These are phyloP conservation scores for Pseudocercospora cruenta DNA, from an alignment of 2,329 filamentous ascomycete species.

Conservation along the genomic window DNA sequence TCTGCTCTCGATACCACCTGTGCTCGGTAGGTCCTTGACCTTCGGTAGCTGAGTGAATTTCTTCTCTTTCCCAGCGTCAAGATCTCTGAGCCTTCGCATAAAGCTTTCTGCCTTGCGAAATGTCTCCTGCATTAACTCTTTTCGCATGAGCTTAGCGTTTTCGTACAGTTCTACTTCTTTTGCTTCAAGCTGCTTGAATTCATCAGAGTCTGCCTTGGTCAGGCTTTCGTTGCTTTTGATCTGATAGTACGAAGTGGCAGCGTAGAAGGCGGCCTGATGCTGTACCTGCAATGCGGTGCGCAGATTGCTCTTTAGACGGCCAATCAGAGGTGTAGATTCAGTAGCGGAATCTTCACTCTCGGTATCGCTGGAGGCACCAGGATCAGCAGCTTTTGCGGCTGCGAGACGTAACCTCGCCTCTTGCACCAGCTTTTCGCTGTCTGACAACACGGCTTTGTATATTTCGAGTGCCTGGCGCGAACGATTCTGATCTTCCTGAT, in stretches of 20 bases:
- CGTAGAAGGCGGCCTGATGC: conserved; percentile 83
- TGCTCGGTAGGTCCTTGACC: conserved; percentile 56
- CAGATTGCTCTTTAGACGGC: conserved; percentile 61
- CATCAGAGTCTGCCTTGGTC: conserved; percentile 67
- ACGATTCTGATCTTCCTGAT: conserved; percentile 55
- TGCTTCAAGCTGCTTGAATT: conserved; percentile 68
- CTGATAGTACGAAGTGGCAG: conserved; percentile 80
- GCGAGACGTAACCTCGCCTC: conserved; percentile 67
- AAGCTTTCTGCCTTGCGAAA: conserved; percentile 62
- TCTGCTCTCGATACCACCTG: conserved; percentile 73
- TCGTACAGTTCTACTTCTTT: conserved; percentile 76
- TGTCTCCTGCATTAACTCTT: conserved; percentile 70
- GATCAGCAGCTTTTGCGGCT: conserved; percentile 46
- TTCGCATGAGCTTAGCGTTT: conserved; percentile 73
- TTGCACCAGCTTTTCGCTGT: conserved; percentile 56
- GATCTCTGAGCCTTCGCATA: conserved; percentile 63
- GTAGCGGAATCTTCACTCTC: conserved; percentile 42
- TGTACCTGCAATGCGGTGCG: conserved; percentile 76
- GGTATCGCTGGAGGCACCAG: conserved; percentile 16
- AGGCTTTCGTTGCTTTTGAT: conserved; percentile 72
- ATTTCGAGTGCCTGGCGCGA: conserved; percentile 69
- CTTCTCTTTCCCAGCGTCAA: conserved; percentile 27
- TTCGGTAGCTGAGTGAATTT: conserved; percentile 56
- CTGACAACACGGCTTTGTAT: conserved; percentile 61
- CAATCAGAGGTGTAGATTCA: conserved; percentile 31